A percentile compares a stretch with the other conserved stretches of the same genome.
These are phyloP conservation scores for Leccinum disarticulatum DNA, from an alignment of 768 basidiomycete species.

Conservation along the genomic window DNA sequence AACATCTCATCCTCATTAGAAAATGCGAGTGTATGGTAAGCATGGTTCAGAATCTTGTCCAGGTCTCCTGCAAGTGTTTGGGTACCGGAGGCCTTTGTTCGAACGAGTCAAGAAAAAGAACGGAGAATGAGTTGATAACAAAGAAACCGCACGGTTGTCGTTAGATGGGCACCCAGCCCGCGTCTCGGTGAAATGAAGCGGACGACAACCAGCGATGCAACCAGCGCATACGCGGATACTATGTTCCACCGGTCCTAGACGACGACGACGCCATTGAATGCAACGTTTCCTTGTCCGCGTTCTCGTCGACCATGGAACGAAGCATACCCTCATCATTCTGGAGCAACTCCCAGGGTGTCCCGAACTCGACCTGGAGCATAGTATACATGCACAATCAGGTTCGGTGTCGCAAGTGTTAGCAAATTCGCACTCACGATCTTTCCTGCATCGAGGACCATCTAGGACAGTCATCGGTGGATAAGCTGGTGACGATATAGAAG, in stretches of 20 bases:
- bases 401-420: neutral
- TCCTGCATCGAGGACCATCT: constrained; percentile 47
- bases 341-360: constrained; percentile 48
- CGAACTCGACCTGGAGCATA: constrained; percentile 41
- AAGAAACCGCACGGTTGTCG: constrained; percentile 12
- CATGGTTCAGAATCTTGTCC: too few relatives aligned
- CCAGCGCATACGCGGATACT: neutral
- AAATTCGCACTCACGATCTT: constrained; percentile 31
- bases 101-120: constrained; percentile 44
- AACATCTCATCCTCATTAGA: too few relatives aligned
- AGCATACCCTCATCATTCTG: constrained; percentile 50
- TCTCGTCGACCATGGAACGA: constrained; percentile 56
- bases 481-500: neutral
- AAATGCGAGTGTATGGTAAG: too few relatives aligned
- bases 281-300: constrained; percentile 49
- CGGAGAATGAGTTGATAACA: too few relatives aligned
- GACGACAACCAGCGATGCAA: neutral
- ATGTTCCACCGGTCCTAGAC: neutral
- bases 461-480: neutral
- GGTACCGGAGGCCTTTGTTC: too few relatives aligned
- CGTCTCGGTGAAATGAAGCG: neutral
- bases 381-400: neutral
- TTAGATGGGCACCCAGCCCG: constrained; percentile 19
- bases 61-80: too few relatives aligned
- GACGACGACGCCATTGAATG: constrained; percentile 37